These are phyloP conservation scores for Trichoderma koningiopsis DNA, from an alignment of 2,329 filamentous ascomycete species.

Conservation along the genomic window DNA sequence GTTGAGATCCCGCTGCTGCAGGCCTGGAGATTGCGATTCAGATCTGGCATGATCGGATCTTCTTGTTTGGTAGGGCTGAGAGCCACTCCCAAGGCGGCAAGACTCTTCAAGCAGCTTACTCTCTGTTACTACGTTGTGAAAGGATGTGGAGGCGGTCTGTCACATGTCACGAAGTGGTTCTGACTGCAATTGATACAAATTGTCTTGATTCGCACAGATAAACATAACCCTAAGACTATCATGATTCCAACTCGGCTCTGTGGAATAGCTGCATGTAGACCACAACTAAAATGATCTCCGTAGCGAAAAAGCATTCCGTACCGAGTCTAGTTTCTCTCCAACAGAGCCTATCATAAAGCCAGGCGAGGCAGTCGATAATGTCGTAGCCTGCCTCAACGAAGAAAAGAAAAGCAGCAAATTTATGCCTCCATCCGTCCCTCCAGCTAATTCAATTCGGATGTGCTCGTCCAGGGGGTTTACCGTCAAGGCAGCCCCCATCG, in stretches of 20 bases:
- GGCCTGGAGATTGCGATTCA: constrained; percentile 11
- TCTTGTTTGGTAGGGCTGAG: constrained; percentile 16
- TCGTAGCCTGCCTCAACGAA: background rate
- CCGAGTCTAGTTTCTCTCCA: background rate
- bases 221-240: background rate
- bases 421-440: constrained; percentile 3
- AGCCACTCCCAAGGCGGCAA: background rate
- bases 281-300: background rate
- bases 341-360: background rate
- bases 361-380: background rate
- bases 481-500: constrained; percentile 4
- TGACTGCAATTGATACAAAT: background rate
- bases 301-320: background rate
- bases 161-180: background rate
- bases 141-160: background rate
- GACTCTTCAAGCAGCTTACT: background rate
- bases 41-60: background rate
- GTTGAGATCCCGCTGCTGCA: constrained; percentile 18
- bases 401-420: background rate
- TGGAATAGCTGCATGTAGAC: background rate
- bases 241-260: background rate
- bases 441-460: background rate
- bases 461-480: background rate
- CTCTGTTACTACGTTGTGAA: background rate
- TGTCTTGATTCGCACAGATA: constrained; percentile 8